Evolutionary conservation across 495 filamentous ascomycete genomes (phyloP), one percentile per base, ranked within the genome.

Genomic region (Aspergillus heteromorphus): DNA sequence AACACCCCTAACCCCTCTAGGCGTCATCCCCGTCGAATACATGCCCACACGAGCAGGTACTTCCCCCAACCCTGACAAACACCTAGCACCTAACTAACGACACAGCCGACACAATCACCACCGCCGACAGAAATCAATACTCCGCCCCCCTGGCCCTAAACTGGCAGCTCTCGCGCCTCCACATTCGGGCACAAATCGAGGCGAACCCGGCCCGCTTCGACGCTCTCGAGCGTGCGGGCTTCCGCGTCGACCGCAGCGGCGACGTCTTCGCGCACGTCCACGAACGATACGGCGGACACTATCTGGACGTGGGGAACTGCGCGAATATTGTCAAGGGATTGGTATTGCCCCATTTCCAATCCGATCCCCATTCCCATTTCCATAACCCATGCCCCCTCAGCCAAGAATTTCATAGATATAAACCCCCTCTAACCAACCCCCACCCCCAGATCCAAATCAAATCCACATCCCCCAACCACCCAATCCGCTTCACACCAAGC

Each of bases 231-330:
- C 45, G 45, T 16, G 62, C 59, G 1, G 69, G 70, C 2, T 73
- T 73, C 57, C 60, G 55, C 40, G 23, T 66, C 9, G 64, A 70
- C 13, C 51, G 62, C 31, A 63, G 59, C 49, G 60, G 59, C 1
- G 69, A 72, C 51, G 53, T 68, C 14, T 55, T 59, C 43, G 41
- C 58, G 9, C 48, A 60, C 40, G 42, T 73, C 5, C 59, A 62
- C 38, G 65, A 63, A 13, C 59, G 65, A 1, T 58, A 65, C 47
- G 70, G 70, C 0, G 69, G 70, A 2, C 65, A 73, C 54, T 69
- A 73, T 50, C 54, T 72, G 16, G 70, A 73, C 56, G 61, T 69
- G 27, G 70, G 70, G 4, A 60, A 58, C n/a, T 66, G 57, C 19
- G 48, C 40, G 25, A 61, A 64, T 36, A 69, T 73, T 41, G 34